Conservation (phyloP, 108 stramenopile species). For the Cyclotella kingstonii region DNA sequence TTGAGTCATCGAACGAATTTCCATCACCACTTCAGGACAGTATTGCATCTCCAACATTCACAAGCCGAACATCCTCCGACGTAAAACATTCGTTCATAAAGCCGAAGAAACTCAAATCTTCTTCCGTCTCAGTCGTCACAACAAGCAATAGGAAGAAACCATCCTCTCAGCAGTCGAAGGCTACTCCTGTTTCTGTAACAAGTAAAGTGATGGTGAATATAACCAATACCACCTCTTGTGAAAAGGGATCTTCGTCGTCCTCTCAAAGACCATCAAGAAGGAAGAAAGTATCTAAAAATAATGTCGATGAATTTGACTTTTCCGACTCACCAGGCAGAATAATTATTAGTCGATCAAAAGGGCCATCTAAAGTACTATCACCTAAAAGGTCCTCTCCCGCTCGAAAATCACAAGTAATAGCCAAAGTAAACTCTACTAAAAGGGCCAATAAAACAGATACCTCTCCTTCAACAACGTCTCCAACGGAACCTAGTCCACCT, state of each 20-base stretch:
- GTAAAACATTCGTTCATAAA: not conserved
- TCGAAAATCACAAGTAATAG: constrained; percentile 6
- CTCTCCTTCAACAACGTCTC: constrained; percentile 20
- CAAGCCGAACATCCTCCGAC: constrained; percentile 5
- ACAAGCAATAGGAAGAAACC: not conserved
- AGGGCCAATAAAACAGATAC: constrained; percentile 7
- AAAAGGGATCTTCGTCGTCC: not conserved
- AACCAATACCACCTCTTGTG: constrained; percentile 22
- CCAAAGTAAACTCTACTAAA: constrained; percentile 13
- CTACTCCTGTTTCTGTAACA: constrained; percentile 34
- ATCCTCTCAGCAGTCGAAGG: constrained; percentile 19
- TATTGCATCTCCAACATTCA: not conserved
- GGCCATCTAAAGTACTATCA: constrained; percentile 10
- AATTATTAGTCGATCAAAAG: constrained; percentile 4
- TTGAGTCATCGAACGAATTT: constrained; percentile 32
- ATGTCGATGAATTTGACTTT: constrained; percentile 33
- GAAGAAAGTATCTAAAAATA: not conserved
- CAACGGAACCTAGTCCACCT: constrained; percentile 21
- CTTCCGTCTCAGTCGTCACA: constrained; percentile 8
- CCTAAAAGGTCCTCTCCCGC: constrained; percentile 10
- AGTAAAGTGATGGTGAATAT: constrained; percentile 31
- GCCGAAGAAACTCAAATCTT: constrained; percentile 22
- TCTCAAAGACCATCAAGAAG: constrained; percentile 13
- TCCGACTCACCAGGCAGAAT: constrained; percentile 22
- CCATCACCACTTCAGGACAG: constrained; percentile 9